These are phyloP conservation scores for Tetrapisispora pingtungensis DNA, from an alignment of 805 yeast species.

Conservation along the genomic window DNA sequence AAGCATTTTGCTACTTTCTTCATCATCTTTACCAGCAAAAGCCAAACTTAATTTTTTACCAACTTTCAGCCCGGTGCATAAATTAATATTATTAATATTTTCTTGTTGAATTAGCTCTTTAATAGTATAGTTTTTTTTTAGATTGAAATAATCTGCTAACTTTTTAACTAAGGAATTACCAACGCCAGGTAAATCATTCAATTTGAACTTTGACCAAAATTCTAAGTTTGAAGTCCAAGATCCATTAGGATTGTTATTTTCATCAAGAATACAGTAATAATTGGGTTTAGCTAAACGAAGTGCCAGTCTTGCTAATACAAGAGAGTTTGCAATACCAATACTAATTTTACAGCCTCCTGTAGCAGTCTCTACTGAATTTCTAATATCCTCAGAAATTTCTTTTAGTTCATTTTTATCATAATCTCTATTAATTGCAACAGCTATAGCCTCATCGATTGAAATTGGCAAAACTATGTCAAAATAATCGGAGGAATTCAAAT, in stretches of 20 bases:
- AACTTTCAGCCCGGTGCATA: constrained; percentile 55
- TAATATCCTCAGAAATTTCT: constrained; percentile 21
- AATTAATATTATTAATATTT: constrained; percentile 30
- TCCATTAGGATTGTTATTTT: constrained; percentile 25
- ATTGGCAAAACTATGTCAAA: constrained; percentile 60
- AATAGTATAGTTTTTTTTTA: constrained; percentile 16
- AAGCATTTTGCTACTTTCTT: constrained; percentile 43
- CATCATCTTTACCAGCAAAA: constrained; percentile 58
- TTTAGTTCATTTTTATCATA: neutral
- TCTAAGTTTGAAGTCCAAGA: constrained; percentile 15
- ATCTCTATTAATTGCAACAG: constrained; percentile 10
- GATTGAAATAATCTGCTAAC: constrained; percentile 24
- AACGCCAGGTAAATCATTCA: constrained; percentile 49
- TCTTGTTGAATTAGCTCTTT: constrained; percentile 32
- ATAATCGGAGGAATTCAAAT: constrained; percentile 28
- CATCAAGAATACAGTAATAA: constrained; percentile 37
- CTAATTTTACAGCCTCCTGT: constrained; percentile 62
- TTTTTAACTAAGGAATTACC: constrained; percentile 44
- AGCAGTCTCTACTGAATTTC: constrained; percentile 34
- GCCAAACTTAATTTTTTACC: constrained; percentile 54
- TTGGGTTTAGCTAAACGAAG: constrained; percentile 71
- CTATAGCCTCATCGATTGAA: constrained; percentile 84
- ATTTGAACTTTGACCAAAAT: constrained; percentile 21
- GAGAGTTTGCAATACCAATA: constrained; percentile 67
- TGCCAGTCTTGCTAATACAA: constrained; percentile 68